Conservation (phyloP, 495 filamentous ascomycete genomes). For the Delitschia confertaspora region DNA sequence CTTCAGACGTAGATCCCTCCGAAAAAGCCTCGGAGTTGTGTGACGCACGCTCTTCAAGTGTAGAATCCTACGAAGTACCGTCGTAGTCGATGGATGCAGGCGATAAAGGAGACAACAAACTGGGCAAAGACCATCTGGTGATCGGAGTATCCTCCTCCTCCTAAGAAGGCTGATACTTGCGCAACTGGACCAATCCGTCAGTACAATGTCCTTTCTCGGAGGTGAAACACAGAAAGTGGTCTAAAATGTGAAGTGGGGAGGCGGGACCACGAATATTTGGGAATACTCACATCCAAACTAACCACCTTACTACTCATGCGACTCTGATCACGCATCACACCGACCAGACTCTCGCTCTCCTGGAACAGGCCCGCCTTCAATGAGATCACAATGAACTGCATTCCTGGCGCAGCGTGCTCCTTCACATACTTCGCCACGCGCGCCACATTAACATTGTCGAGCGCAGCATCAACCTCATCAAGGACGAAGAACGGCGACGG, state of each 20-base stretch:
- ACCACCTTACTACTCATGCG: slow-evolving; percentile 81
- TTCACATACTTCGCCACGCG: slow-evolving; percentile 92
- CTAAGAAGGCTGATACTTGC: slow-evolving; percentile 29
- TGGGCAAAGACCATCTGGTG: no score
- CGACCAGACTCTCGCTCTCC: slow-evolving; percentile 84
- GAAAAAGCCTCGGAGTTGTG: no score
- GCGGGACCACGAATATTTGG: neutral
- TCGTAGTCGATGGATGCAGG: no score
- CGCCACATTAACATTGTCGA: slow-evolving; percentile 92
- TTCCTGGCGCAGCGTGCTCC: slow-evolving; percentile 87
- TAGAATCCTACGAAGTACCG: no score
- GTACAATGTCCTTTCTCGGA: no score
- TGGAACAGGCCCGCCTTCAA: slow-evolving; percentile 93
- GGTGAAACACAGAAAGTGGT: no score
- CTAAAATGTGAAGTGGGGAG: no score
- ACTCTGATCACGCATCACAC: slow-evolving; percentile 88
- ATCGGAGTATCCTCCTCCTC: neutral
- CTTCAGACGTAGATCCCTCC: neutral
- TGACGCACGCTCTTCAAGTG: no score
- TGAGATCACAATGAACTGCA: slow-evolving; percentile 98
- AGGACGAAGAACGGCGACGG: slow-evolving; percentile 95
- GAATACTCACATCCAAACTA: slow-evolving; percentile 81
- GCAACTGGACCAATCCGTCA: no score
- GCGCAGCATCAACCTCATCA: slow-evolving; percentile 94
- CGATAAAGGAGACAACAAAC: no score